Conservation (phyloP, 202 grass and related monocot species). For the Eragrostis tef region DNA sequence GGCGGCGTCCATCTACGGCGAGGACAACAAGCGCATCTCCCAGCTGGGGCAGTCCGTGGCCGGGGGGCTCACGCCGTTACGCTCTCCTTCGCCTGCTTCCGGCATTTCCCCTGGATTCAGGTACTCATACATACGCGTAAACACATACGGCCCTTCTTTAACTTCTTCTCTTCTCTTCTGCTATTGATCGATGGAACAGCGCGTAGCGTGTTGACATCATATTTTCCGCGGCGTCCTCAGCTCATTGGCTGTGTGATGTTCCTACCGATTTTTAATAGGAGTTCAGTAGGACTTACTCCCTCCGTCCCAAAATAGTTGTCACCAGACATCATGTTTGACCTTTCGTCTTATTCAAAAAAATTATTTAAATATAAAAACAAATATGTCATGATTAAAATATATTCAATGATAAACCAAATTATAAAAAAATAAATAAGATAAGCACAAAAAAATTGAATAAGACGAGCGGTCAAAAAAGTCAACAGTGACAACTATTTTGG, state of each 20-base stretch:
- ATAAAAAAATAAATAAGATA: too few species aligned
- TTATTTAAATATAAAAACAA: too few species aligned
- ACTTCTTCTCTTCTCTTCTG: neutral
- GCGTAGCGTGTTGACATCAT: neutral
- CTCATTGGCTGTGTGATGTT: slow-evolving; percentile 9
- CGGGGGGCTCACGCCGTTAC: slow-evolving; percentile 75
- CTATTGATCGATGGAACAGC: neutral
- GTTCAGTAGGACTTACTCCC: slow-evolving; percentile 38
- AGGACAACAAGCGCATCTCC: slow-evolving; percentile 61
- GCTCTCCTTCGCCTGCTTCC: slow-evolving; percentile 73
- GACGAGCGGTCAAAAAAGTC: too few species aligned
- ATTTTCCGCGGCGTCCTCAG: neutral
- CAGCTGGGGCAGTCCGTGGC: slow-evolving; percentile 68
- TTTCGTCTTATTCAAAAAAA: too few species aligned
- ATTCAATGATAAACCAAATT: too few species aligned
- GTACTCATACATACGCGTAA: slow-evolving; percentile 39
- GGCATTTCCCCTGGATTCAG: slow-evolving; percentile 86
- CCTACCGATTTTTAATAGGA: slow-evolving; percentile 14
- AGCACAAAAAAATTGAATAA: too few species aligned
- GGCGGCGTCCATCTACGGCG: slow-evolving; percentile 64
- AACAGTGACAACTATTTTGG: too few species aligned
- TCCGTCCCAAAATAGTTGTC: too few species aligned
- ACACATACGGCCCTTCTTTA: too few species aligned
- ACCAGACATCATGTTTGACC: too few species aligned
- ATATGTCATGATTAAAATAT: too few species aligned